These are phyloP conservation scores for Rhodamnia rubescens DNA, from an alignment of 345 rosid genomes.

Conservation along the genomic window DNA sequence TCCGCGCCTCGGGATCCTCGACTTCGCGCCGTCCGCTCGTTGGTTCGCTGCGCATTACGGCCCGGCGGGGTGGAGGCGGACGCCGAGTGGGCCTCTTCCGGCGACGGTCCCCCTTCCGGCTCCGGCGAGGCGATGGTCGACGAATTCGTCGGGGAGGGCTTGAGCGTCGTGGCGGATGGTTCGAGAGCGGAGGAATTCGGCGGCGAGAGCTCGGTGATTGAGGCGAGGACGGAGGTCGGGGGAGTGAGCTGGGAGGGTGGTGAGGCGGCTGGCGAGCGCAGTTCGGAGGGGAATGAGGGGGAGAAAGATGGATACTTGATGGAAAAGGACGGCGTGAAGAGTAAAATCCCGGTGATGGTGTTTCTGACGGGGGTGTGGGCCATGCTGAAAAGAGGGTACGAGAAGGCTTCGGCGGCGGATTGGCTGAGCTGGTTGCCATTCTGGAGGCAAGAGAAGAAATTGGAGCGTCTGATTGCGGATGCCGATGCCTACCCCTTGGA, in stretches of 20 bases:
- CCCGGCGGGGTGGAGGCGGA: slow-evolving; percentile 40
- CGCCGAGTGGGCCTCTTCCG: slow-evolving; percentile 13
- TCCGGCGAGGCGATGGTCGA: background rate
- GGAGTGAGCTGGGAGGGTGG: background rate
- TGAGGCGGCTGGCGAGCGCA: slow-evolving; percentile 6
- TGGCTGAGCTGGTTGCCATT: slow-evolving; percentile 77
- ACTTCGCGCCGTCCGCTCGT: background rate
- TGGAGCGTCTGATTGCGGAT: slow-evolving; percentile 64
- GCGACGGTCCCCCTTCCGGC: background rate
- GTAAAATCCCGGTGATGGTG: slow-evolving; percentile 33
- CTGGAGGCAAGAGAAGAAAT: slow-evolving; percentile 58
- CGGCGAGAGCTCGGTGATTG: slow-evolving; percentile 4
- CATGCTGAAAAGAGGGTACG: slow-evolving; percentile 25
- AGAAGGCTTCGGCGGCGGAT: slow-evolving; percentile 38
- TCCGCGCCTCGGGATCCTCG: background rate
- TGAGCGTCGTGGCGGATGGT: background rate
- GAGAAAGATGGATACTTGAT: slow-evolving; percentile 3
- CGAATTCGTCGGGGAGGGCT: background rate
- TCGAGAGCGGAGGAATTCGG: background rate
- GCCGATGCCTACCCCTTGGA: slow-evolving; percentile 86
- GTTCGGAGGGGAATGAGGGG: slow-evolving; percentile 3
- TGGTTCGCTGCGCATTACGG: slow-evolving; percentile 41
- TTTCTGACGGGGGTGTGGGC: slow-evolving; percentile 63
- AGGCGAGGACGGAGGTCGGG: background rate
- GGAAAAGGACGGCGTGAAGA: slow-evolving; percentile 13